phyloP scores from a whole-genome alignment of 2,329 filamentous ascomycete genomes.

The Xylaria sp. region DNA sequence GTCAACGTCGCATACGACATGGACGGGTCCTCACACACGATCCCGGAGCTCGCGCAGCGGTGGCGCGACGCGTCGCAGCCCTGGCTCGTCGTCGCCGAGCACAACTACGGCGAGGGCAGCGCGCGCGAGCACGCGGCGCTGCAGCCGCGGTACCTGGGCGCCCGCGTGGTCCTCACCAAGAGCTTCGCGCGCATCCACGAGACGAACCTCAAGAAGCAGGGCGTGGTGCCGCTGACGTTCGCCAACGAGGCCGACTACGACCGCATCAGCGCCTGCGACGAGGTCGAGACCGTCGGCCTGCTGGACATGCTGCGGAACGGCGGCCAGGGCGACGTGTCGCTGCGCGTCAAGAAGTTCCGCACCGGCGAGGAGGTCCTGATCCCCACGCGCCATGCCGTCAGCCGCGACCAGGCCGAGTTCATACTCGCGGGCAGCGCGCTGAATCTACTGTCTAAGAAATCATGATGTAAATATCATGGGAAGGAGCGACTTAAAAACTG shows the following conservation, averaged over 20 bases:
- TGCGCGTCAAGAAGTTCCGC: slow-evolving; percentile 71
- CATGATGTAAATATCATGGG: slow-evolving; percentile 2
- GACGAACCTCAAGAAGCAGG: slow-evolving; percentile 97
- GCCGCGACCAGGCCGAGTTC: slow-evolving; percentile 89
- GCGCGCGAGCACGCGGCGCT: slow-evolving; percentile 90
- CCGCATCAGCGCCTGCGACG: slow-evolving; percentile 81
- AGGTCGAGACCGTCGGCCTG: slow-evolving; percentile 83
- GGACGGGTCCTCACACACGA: slow-evolving; percentile 76
- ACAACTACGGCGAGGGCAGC: slow-evolving; percentile 95
- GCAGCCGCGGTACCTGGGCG: slow-evolving; percentile 90
- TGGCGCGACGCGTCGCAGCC: slow-evolving; percentile 81
- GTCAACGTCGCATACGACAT: slow-evolving; percentile 93
- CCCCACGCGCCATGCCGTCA: slow-evolving; percentile 87
- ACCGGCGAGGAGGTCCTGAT: slow-evolving; percentile 74
- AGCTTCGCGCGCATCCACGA: slow-evolving; percentile 93
- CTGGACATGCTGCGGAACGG: slow-evolving; percentile 81
- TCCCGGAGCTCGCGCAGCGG: slow-evolving; percentile 84
- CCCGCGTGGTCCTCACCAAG: slow-evolving; percentile 84
- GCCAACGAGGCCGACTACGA: slow-evolving; percentile 90
- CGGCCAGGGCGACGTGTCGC: slow-evolving; percentile 78
- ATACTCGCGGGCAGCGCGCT: slow-evolving; percentile 93
- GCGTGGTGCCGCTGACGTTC: slow-evolving; percentile 93
- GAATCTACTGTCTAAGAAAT: slow-evolving; percentile 80
- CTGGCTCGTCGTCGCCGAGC: slow-evolving; percentile 96
- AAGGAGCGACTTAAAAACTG: neutral